Evolutionary conservation across 805 yeast species (phyloP).

Genomic region (Ogataea paradorogensis): DNA sequence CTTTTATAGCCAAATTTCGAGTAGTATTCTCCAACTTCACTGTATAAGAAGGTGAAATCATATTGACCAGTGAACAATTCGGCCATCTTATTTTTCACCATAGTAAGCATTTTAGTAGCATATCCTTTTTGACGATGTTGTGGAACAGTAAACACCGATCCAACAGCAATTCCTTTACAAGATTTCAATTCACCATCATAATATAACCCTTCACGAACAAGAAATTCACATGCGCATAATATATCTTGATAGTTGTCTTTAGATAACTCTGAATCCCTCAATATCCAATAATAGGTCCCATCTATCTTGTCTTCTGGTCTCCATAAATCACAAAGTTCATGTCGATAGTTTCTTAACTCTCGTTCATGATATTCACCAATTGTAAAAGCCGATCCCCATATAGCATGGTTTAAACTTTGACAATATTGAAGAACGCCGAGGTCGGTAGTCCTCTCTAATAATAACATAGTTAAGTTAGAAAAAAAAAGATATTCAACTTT

Average conservation of each 20-base stretch:
- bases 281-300: constrained; percentile 29
- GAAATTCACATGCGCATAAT: constrained; percentile 31
- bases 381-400: constrained; percentile 28
- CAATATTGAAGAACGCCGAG: constrained; percentile 18
- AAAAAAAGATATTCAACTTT: background rate
- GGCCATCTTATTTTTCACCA: constrained; percentile 28
- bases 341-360: constrained; percentile 19
- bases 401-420: constrained; percentile 20
- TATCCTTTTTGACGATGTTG: constrained; percentile 53
- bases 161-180: constrained; percentile 39
- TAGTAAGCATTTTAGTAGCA: constrained; percentile 46
- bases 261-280: constrained; percentile 20
- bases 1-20: constrained; percentile 54
- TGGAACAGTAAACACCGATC: constrained; percentile 56
- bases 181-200: constrained; percentile 6
- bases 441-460: constrained; percentile 22
- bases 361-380: constrained; percentile 24
- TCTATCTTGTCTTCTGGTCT: constrained; percentile 9
- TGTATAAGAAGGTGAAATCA: constrained; percentile 51
- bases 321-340: constrained; percentile 22
- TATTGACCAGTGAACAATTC: constrained; percentile 26
- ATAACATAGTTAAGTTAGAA: constrained; percentile 4
- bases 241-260: constrained; percentile 18
- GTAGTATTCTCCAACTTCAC: constrained; percentile 72
- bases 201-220: constrained; percentile 25